These are phyloP conservation scores for Lodderomyces orthopsilosis DNA, from an alignment of 1,139 yeast genomes.

Conservation along the genomic window DNA sequence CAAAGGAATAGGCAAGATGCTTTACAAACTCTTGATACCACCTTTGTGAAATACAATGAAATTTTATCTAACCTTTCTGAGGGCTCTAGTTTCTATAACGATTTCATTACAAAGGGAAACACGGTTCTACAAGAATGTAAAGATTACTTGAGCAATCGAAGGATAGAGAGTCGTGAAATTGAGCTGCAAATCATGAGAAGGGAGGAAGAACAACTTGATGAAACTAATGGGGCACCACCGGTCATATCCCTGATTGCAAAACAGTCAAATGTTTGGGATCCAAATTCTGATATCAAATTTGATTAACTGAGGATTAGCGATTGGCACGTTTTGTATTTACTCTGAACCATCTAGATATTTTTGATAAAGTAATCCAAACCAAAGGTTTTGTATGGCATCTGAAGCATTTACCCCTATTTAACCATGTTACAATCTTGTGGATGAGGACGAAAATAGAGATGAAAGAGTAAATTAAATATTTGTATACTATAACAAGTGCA, in stretches of 20 bases:
- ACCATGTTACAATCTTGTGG: too few species aligned
- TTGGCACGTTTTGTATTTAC: background rate
- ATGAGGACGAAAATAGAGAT: conserved; percentile 24
- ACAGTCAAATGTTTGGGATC: conserved; percentile 29
- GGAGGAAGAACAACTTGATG: background rate
- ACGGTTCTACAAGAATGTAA: conserved; percentile 51
- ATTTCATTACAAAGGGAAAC: conserved; percentile 51
- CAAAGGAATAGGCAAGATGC: conserved; percentile 44
- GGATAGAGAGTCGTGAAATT: conserved; percentile 44
- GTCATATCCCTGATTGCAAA: conserved; percentile 13
- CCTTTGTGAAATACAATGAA: conserved; percentile 53
- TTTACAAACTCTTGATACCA: conserved; percentile 53
- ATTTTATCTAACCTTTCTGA: conserved; percentile 60
- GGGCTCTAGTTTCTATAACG: conserved; percentile 69
- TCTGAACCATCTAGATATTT: too few species aligned
- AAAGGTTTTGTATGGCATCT: too few species aligned
- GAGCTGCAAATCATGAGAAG: conserved; percentile 8
- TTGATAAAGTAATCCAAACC: too few species aligned
- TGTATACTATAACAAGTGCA: background rate
- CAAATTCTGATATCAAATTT: conserved; percentile 32
- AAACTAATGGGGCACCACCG: background rate
- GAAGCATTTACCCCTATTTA: too few species aligned
- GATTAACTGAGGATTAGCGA: conserved; percentile 11
- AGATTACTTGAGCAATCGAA: conserved; percentile 50
- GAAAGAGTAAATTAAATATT: conserved; percentile 11